Evolutionary conservation across 108 stramenopile species (phyloP), one percentile per base, ranked within the genome.

Genomic region (Poteriospumella lacustris): DNA sequence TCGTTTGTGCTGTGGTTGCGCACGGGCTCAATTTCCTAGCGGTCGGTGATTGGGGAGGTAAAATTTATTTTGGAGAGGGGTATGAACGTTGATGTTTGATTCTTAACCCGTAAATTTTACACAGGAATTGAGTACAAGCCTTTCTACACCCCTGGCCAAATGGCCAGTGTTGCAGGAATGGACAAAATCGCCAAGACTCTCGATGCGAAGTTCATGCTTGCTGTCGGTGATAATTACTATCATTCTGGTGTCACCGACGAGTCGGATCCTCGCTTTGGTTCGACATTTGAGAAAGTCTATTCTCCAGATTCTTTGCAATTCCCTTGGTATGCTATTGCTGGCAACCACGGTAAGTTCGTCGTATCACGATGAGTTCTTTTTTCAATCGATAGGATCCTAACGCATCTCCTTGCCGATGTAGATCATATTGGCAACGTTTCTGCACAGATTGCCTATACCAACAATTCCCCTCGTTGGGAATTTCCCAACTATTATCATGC

Each of bases 11-110:
- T n/a, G n/a, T n/a, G n/a, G n/a, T n/a, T n/a, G n/a, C n/a, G n/a
- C n/a, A n/a, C n/a, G n/a, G n/a, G n/a, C 12, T 73, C 9, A 73
- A 42, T 9, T 52, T 73, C 47, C 33, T 73, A 73, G 41, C 15
- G 5, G 41, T 73, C 12, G 70, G 41, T 73, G 70, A 73, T 56
- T 73, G 70, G 70, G 70, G 70, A 52, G 70, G 70, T 41, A 67
- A 40, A 33, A 15, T n/a, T n/a, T n/a, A n/a, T n/a, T n/a, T n/a
- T n/a, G n/a, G n/a, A n/a, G n/a, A n/a, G n/a, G n/a, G n/a, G n/a
- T n/a, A n/a, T n/a, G n/a, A n/a, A n/a, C n/a, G n/a, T n/a, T n/a
- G n/a, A n/a, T n/a, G n/a, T n/a, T n/a, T n/a, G n/a, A n/a, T n/a
- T n/a, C n/a, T n/a, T n/a, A n/a, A n/a, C n/a, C n/a, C n/a, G n/a